Conservation (phyloP, 768 basidiomycete genomes). For the Pluteus cervinus region DNA sequence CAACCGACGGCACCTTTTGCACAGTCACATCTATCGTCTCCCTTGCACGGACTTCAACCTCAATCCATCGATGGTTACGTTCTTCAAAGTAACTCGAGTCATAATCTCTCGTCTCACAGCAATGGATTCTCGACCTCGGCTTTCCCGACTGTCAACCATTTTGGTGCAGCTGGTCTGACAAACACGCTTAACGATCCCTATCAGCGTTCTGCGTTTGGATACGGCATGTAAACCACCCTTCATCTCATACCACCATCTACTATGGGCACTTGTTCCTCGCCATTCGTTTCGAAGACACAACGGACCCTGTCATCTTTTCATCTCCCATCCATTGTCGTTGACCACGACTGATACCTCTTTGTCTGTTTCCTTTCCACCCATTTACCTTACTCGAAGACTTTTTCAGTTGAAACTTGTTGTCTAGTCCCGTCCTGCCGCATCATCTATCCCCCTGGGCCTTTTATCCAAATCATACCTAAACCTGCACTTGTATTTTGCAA, state of each 20-base stretch:
- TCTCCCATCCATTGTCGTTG: slow-evolving; percentile 23
- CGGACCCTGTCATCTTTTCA: slow-evolving; percentile 35
- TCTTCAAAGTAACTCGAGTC: slow-evolving; percentile 64
- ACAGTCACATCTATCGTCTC: slow-evolving; percentile 49
- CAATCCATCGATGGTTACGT: slow-evolving; percentile 81
- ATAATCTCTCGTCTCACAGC: slow-evolving; percentile 55
- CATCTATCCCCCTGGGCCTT: slow-evolving; percentile 31
- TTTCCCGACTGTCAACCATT: slow-evolving; percentile 39
- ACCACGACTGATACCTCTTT: slow-evolving; percentile 12
- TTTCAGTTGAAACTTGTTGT: too few relatives aligned
- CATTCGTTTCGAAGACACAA: slow-evolving; percentile 16
- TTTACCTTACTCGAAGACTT: slow-evolving; percentile 32
- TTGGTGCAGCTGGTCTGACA: slow-evolving; percentile 50
- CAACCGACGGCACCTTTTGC: slow-evolving; percentile 48
- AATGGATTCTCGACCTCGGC: slow-evolving; percentile 55
- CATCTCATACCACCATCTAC: slow-evolving; percentile 15
- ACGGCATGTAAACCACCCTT: slow-evolving; percentile 61
- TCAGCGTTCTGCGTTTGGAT: slow-evolving; percentile 67
- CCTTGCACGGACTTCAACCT: slow-evolving; percentile 56
- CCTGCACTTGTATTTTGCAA: slow-evolving; percentile 64
- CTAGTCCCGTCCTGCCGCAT: slow-evolving; percentile 35
- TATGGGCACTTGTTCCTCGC: slow-evolving; percentile 17
- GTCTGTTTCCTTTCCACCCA: slow-evolving; percentile 34
- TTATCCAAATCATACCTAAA: slow-evolving; percentile 33
- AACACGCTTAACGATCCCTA: slow-evolving; percentile 66